phyloP scores from a whole-genome alignment of 345 rosid genomes.

The Barbarea vulgaris region DNA sequence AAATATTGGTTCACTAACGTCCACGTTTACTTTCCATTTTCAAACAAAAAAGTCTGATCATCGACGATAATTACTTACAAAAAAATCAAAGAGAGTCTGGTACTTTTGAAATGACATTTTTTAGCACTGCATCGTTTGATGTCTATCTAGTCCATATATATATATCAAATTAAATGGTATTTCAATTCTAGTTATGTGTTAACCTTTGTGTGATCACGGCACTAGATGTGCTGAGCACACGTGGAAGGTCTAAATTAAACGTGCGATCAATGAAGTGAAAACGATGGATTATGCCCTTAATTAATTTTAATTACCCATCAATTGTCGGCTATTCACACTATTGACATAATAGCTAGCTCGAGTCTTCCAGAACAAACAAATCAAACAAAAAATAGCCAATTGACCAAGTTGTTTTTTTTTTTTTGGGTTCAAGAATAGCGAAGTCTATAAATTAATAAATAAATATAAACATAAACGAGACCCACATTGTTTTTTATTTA shows the following conservation, averaged over 20 bases:
- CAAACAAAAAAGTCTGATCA: not conserved
- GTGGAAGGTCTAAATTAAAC: constrained; percentile 21
- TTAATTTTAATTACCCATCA: constrained; percentile 31
- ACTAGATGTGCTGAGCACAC: constrained; percentile 14
- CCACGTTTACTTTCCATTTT: not conserved
- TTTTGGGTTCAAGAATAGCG: not conserved
- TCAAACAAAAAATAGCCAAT: not conserved
- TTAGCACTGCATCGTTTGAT: not conserved
- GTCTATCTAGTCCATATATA: constrained; percentile 3
- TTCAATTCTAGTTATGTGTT: not conserved
- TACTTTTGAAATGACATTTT: constrained; percentile 15
- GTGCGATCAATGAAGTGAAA: constrained; percentile 23
- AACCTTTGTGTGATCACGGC: constrained; percentile 4
- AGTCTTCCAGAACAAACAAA: not conserved
- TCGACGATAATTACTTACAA: not conserved
- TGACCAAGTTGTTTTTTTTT: no score
- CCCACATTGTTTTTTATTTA: not conserved
- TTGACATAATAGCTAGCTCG: not conserved
- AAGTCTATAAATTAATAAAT: not conserved
- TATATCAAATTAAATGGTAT: not conserved
- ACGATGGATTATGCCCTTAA: constrained; percentile 20
- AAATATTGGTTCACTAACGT: not conserved
- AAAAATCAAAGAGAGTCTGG: not conserved
- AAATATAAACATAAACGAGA: not conserved
- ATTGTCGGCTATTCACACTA: constrained; percentile 26